Conservation (phyloP, 73 alveolate genomes). For the Tetrahymena borealis region DNA sequence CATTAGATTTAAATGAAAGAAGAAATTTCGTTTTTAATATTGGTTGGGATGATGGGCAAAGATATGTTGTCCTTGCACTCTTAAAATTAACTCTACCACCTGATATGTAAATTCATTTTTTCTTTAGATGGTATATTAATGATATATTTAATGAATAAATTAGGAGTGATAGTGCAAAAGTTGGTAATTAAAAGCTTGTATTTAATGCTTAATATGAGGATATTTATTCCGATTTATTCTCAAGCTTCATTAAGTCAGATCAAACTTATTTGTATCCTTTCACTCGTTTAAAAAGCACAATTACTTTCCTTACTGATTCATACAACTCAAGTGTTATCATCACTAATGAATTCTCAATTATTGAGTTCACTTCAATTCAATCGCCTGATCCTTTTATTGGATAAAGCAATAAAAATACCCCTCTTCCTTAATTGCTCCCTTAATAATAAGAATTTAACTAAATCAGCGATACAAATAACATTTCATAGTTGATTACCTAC, state of each 20-base stretch:
- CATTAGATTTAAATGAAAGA: not conserved
- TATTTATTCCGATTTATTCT: not conserved
- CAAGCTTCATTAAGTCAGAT: not conserved
- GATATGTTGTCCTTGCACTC: not conserved
- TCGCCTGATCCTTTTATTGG: not conserved
- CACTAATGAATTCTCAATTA: not conserved
- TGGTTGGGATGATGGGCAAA: not conserved
- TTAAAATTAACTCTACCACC: not conserved
- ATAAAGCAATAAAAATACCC: too few relatives aligned
- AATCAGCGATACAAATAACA: not conserved
- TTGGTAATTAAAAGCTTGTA: not conserved
- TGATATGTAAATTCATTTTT: not conserved
- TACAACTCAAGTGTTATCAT: not conserved
- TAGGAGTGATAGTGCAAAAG: not conserved
- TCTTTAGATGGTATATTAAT: too few relatives aligned
- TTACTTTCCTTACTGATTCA: not conserved
- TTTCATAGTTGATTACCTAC: not conserved
- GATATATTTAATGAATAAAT: not conserved
- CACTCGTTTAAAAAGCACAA: not conserved
- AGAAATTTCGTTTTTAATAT: not conserved
- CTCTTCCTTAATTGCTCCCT: too few relatives aligned
- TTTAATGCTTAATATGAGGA: not conserved
- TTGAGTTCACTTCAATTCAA: not conserved
- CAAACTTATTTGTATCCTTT: not conserved
- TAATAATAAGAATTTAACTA: too few relatives aligned